Evolutionary conservation across 345 rosid species (phyloP).

Genomic region (Litchi chinensis): DNA sequence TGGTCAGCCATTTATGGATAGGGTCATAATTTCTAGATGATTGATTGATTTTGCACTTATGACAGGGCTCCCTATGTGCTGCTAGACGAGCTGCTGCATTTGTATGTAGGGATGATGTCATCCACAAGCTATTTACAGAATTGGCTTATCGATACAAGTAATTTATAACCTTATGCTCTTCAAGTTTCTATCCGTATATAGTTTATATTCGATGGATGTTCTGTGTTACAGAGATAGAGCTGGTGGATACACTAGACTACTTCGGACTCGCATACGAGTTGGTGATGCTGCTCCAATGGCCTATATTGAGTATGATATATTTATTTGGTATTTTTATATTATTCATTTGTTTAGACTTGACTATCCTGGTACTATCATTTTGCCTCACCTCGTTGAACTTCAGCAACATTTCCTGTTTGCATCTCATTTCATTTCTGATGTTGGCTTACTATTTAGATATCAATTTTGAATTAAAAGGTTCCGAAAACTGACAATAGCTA

Average conservation of each 20-base stretch:
- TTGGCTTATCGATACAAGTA: conserved; percentile 89
- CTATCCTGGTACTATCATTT: not conserved
- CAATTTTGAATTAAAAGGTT: not conserved
- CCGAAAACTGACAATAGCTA: not conserved
- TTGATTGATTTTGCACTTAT: not conserved
- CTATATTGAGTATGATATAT: conserved; percentile 75
- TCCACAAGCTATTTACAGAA: conserved; percentile 91
- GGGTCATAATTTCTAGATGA: not conserved
- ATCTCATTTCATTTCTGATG: not conserved
- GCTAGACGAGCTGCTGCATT: conserved; percentile 88
- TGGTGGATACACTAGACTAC: conserved; percentile 94
- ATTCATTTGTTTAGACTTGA: not conserved
- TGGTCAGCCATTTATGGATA: not conserved
- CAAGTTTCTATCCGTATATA: conserved; percentile 1
- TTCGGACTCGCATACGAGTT: conserved; percentile 84
- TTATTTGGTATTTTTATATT: not conserved
- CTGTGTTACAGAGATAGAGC: conserved; percentile 70
- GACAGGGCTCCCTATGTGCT: conserved; percentile 78
- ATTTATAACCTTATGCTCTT: conserved; percentile 16
- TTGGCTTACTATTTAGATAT: not conserved
- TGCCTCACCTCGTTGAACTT: not conserved
- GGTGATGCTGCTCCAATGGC: conserved; percentile 99
- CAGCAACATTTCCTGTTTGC: not conserved
- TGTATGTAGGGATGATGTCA: conserved; percentile 89
- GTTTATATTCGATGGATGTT: conserved; percentile 18